phyloP scores from a whole-genome alignment of 257 asterid genomes.

The Jacaranda copaia region DNA sequence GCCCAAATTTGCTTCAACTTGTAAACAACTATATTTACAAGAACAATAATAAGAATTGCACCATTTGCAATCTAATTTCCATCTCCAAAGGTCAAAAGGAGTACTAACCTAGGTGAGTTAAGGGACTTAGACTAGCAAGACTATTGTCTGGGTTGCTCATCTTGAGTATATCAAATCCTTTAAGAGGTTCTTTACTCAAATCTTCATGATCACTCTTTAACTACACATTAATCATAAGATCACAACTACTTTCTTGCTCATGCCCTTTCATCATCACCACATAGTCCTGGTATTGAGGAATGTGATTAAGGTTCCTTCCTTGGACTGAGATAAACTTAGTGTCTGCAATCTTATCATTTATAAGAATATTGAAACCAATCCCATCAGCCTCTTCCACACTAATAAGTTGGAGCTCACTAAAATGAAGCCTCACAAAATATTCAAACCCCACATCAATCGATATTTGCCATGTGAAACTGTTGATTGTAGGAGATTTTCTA shows the following conservation, averaged over 20 bases:
- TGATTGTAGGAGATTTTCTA: conserved; percentile 20
- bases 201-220: conserved; percentile 1
- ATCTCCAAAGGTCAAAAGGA: neutral
- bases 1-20: conserved; percentile 34
- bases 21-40: conserved; percentile 38
- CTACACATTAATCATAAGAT: conserved; percentile 39
- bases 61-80: conserved; percentile 35
- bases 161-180: conserved; percentile 54
- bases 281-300: conserved; percentile 44
- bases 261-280: conserved; percentile 48
- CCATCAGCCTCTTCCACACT: conserved; percentile 9
- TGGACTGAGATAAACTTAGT: conserved; percentile 35
- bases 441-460: conserved; percentile 49
- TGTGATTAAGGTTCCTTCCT: conserved; percentile 39
- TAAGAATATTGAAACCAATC: conserved; percentile 37
- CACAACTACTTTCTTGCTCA: conserved; percentile 36
- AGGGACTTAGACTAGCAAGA: conserved; percentile 41
- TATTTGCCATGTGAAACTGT: conserved; percentile 44
- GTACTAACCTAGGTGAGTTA: neutral
- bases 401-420: conserved; percentile 43
- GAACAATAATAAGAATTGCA: conserved; percentile 31
- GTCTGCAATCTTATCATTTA: conserved; percentile 42
- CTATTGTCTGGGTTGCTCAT: conserved; percentile 4
- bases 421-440: conserved; percentile 53
- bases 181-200: conserved; percentile 35